phyloP scores from a whole-genome alignment of 2,329 filamentous ascomycete species.

The Phyllosticta citriasiana region DNA sequence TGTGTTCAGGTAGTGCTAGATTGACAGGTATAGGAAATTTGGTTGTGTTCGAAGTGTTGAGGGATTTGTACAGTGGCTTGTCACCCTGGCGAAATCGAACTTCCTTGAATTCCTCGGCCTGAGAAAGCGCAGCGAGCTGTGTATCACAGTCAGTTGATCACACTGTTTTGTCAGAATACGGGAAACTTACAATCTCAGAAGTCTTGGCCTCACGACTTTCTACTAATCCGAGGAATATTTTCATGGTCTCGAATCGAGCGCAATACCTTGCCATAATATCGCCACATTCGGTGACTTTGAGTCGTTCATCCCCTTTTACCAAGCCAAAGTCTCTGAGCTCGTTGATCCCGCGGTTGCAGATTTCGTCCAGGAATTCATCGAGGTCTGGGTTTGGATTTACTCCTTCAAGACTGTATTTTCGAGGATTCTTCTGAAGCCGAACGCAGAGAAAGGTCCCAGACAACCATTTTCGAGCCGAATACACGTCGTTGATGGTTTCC shows the following conservation, averaged over 20 bases:
- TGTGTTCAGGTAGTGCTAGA: slow-evolving; percentile 57
- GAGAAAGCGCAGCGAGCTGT: slow-evolving; percentile 56
- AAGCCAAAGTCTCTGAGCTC: slow-evolving; percentile 53
- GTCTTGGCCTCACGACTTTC: slow-evolving; percentile 42
- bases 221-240: slow-evolving; percentile 53
- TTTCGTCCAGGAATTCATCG: slow-evolving; percentile 57
- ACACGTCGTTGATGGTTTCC: slow-evolving; percentile 56
- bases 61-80: slow-evolving; percentile 56
- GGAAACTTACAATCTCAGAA: slow-evolving; percentile 54
- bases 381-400: slow-evolving; percentile 39
- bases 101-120: slow-evolving; percentile 63
- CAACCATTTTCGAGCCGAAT: slow-evolving; percentile 64
- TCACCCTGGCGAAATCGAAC: slow-evolving; percentile 62
- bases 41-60: slow-evolving; percentile 61
- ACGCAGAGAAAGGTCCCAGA: slow-evolving; percentile 69
- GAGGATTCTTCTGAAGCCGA: slow-evolving; percentile 59
- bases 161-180: neutral
- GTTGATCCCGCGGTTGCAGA: slow-evolving; percentile 59
- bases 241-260: slow-evolving; percentile 72
- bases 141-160: neutral
- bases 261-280: slow-evolving; percentile 78
- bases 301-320: slow-evolving; percentile 37
- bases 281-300: slow-evolving; percentile 62
- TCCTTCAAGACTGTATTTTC: slow-evolving; percentile 57
- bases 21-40: slow-evolving; percentile 62